Evolutionary conservation across 257 asterid genomes (phyloP).

Genomic region (Gynochthodes officinalis): DNA sequence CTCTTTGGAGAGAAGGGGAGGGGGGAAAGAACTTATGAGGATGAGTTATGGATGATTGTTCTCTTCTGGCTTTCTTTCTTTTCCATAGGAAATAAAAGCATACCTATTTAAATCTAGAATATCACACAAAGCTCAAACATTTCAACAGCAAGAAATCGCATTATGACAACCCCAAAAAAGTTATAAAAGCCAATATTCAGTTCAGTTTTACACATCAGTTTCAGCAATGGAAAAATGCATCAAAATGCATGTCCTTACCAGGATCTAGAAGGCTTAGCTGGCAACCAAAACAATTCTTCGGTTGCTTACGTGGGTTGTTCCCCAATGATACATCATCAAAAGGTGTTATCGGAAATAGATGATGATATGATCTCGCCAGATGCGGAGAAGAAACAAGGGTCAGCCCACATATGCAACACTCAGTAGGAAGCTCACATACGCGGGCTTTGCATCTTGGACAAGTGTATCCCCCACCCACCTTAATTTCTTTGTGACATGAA

Average conservation of each 20-base stretch:
- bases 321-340: conserved; percentile 79
- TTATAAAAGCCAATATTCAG: not conserved
- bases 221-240: not conserved
- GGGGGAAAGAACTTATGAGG: not conserved
- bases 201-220: not conserved
- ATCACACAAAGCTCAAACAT: not conserved
- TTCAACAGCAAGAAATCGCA: not conserved
- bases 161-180: not conserved
- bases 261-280: conserved; percentile 74
- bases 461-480: conserved; percentile 91
- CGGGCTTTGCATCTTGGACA: conserved; percentile 99
- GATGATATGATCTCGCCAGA: conserved; percentile 96
- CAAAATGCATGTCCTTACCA: conserved; percentile 36
- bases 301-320: conserved; percentile 38
- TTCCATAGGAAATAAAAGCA: not conserved
- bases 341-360: conserved; percentile 87
- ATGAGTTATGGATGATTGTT: not conserved
- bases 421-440: conserved; percentile 86
- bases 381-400: conserved; percentile 98
- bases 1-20: not conserved
- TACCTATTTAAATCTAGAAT: not conserved
- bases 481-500: conserved; percentile 91
- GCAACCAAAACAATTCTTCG: conserved; percentile 76
- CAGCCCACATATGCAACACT: conserved; percentile 83
- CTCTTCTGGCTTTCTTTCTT: not conserved